Conservation (phyloP, 1,284 basidiomycete genomes). For the Papiliotrema flavescens region DNA sequence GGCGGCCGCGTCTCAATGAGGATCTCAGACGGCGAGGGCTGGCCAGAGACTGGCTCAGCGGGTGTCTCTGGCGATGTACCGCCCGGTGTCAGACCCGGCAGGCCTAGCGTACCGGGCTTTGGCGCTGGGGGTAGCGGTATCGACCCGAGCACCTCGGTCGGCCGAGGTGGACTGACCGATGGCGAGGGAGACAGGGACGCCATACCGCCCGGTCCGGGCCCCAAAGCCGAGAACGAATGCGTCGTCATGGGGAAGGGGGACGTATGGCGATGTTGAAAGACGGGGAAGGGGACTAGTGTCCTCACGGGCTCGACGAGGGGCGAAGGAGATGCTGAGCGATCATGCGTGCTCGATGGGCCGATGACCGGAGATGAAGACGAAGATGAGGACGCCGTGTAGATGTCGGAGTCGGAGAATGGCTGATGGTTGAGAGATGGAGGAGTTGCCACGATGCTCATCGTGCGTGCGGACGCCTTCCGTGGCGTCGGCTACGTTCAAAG, state of each 20-base stretch:
- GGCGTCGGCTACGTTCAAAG: too few relatives aligned
- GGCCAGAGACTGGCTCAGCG: too few relatives aligned
- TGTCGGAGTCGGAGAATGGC: slow-evolving; percentile 11
- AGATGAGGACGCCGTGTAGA: slow-evolving; percentile 8
- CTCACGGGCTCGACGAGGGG: neutral
- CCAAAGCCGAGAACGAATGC: slow-evolving; percentile 23
- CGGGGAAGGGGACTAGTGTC: slow-evolving; percentile 9
- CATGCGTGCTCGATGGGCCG: slow-evolving; percentile 6
- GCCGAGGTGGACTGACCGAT: neutral
- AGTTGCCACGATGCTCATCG: slow-evolving; percentile 9
- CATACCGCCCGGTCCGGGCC: slow-evolving; percentile 4
- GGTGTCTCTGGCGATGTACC: neutral
- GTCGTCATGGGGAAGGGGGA: slow-evolving; percentile 14
- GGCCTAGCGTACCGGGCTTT: neutral
- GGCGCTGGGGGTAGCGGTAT: slow-evolving; percentile 15
- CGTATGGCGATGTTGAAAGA: slow-evolving; percentile 18
- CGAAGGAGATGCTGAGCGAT: neutral
- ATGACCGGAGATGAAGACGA: slow-evolving; percentile 4
- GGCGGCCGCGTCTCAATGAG: slow-evolving; percentile 1
- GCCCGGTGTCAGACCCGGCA: slow-evolving; percentile 7
- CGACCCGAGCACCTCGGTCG: neutral
- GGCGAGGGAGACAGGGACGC: too few relatives aligned
- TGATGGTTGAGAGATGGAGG: slow-evolving; percentile 8
- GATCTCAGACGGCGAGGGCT: neutral
- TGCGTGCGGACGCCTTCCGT: neutral